These are phyloP conservation scores for Aspergillus taichungensis DNA, from an alignment of 495 filamentous ascomycete genomes.

Conservation along the genomic window DNA sequence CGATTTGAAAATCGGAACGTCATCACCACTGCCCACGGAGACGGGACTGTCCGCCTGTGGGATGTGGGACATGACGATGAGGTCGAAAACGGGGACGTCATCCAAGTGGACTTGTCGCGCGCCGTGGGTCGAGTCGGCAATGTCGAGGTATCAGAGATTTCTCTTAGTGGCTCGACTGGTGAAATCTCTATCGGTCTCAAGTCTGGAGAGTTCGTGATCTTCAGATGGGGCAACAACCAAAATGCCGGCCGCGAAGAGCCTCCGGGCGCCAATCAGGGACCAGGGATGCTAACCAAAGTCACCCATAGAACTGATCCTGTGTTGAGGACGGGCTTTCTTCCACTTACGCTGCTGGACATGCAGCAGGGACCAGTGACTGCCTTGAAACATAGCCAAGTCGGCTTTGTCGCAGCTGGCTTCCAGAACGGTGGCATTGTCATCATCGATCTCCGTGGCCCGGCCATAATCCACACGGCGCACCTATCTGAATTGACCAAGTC, in stretches of 20 bases:
- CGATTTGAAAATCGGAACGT: slow-evolving; percentile 75
- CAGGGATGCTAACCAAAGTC: slow-evolving; percentile 61
- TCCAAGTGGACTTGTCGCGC: slow-evolving; percentile 79
- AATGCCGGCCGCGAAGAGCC: slow-evolving; percentile 48
- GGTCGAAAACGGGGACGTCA: slow-evolving; percentile 71
- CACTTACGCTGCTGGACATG: slow-evolving; percentile 72
- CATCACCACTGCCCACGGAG: slow-evolving; percentile 72
- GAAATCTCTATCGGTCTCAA: slow-evolving; percentile 78
- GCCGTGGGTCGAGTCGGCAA: slow-evolving; percentile 76
- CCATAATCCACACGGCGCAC: slow-evolving; percentile 68
- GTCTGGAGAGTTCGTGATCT: slow-evolving; percentile 77
- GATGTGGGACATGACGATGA: slow-evolving; percentile 86
- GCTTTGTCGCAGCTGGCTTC: slow-evolving; percentile 81
- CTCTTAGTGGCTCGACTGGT: slow-evolving; percentile 64
- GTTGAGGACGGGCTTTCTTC: slow-evolving; percentile 73
- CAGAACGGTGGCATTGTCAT: slow-evolving; percentile 70
- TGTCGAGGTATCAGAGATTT: slow-evolving; percentile 64
- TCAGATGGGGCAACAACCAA: slow-evolving; percentile 75
- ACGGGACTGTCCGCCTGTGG: slow-evolving; percentile 82
- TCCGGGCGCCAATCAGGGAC: slow-evolving; percentile 42
- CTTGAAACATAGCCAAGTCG: slow-evolving; percentile 76
- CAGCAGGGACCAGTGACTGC: slow-evolving; percentile 69
- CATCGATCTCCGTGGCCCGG: slow-evolving; percentile 79
- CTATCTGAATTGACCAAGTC: slow-evolving; percentile 58
- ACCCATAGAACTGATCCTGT: slow-evolving; percentile 65